Evolutionary conservation across 495 filamentous ascomycete genomes (phyloP), one percentile per base, ranked within the genome.

Genomic region (Penicillium ochrochloron): DNA sequence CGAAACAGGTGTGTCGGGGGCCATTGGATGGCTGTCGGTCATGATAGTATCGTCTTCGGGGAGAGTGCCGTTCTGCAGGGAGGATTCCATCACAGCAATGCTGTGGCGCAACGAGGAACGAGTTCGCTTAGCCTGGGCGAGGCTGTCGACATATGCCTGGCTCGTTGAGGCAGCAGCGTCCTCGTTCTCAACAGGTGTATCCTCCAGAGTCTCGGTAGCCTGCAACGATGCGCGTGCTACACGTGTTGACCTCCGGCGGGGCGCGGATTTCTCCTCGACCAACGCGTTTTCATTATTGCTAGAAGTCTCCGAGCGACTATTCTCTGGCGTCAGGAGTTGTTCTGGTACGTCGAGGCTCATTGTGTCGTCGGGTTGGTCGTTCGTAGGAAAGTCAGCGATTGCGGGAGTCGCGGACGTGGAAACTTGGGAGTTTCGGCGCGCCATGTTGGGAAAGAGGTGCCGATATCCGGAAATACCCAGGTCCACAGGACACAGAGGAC

Each of bases 271-370:
- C 62, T 82, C 80, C 23, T 82, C 79, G 19, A 66, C 64, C 25
- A 70, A 77, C 71, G 75, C 76, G 74, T 78, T 75, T 67, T 80
- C 80, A 70, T 78, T 78, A 66, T 81, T 82, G 71, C 80, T 82
- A 4, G 80, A 82, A 1, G 80, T 82, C 61, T 82, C 80, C n/a
- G 80, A 82, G 60, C 80, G 78, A 62, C 80, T 81, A 46, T 78
- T 77, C 59, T 82, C 80, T 39, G 80, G 80, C 4, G 80, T 82
- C 23, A 82, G 71, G 17, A 82, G 75, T 63, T 81, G 78, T 70
- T 77, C 80, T 19, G 80, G 70, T 39, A 79, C 73, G 57, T 81
- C 78, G 46, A 81, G 71, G 53, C 66, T 74, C 73, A 78, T 80
- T 61, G 69, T 71, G 63, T 75, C 73, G 57, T 78, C 73, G 62